Evolutionary conservation across 2,329 filamentous ascomycete species (phyloP).

Genomic region (Trichothecium roseum): DNA sequence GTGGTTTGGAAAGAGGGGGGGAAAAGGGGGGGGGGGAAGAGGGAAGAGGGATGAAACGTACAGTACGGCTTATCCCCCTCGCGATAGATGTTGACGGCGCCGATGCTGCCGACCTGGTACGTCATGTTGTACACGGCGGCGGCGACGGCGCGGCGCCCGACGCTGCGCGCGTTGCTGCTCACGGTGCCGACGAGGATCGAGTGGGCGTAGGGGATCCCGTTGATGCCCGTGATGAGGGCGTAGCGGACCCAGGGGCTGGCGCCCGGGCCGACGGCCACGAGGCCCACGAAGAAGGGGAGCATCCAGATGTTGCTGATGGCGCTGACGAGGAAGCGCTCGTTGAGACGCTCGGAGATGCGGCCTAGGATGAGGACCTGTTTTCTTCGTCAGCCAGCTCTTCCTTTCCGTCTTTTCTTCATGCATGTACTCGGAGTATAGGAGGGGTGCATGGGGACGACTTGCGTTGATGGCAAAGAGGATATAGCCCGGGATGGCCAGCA

Average conservation of each 20-base stretch:
- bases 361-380: conserved; percentile 8
- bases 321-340: conserved; percentile 17
- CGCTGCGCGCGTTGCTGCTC: conserved; percentile 47
- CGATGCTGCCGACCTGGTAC: conserved; percentile 31
- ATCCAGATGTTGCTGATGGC: conserved; percentile 7
- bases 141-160: conserved; percentile 50
- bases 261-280: conserved; percentile 15
- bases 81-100: conserved; percentile 28
- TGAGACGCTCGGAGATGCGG: conserved; percentile 23
- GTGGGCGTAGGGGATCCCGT: conserved; percentile 21
- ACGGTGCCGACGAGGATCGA: conserved; percentile 35
- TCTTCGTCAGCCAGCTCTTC: too few species aligned
- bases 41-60: conserved; percentile 10
- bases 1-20: too few species aligned
- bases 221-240: conserved; percentile 16
- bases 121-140: conserved; percentile 54
- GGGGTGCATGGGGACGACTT: conserved; percentile 6
- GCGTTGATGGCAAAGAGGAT: conserved; percentile 30
- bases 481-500: conserved; percentile 50
- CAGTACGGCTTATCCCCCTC: conserved; percentile 12
- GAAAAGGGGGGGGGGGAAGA: too few species aligned
- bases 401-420: too few species aligned
- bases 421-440: too few species aligned
- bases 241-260: conserved; percentile 19
- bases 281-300: conserved; percentile 10